Evolutionary conservation across 208 protist genomes (phyloP), one percentile per base, ranked within the genome.

Genomic region (Leishmania major): DNA sequence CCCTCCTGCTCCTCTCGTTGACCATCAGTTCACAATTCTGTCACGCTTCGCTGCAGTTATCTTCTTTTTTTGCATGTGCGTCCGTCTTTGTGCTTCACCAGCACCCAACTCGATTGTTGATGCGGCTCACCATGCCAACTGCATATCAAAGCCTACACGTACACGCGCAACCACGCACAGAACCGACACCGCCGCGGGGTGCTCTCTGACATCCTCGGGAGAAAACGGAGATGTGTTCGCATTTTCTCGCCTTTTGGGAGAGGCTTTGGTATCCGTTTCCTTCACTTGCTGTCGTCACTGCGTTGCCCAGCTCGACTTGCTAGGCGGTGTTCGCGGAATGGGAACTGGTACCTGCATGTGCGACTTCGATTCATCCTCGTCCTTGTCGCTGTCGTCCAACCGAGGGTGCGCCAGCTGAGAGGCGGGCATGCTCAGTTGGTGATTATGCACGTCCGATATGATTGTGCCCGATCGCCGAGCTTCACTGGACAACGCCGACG

Each of bases 291-390:
- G 10, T 64, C 8, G 22, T 40, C 55, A 60, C 31, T 51, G 37
- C 51, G 22, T 35, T 43, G 31, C 40, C 37, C 35, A 28, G 19
- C 22, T 76, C 49, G 15, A 43, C 35, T 59, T 76, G 13, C 72
- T 31, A 1, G 40, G 31, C 22, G 11, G 28, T 28, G 70, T 28
- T 57, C 76, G 82, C 7, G 82, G 82, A 0, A 76, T 78, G 13
- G 82, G 82, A 31, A 75, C 49, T 3, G 82, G 82, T 35, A 57
- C 60, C 5, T 55, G 70, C 6, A 79, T 40, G 62, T 82, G 82
- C 53, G 70, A 72, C 72, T 82, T 72, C 0, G 70, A 57, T 28
- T 82, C 72, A 13, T 81, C 82, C 11, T 62, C 70, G 53, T 75
- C 82, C 10, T 60, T 49, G 43, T 82, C 71, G 5, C 49, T 11